These are phyloP conservation scores for Suillus clintonianus DNA, from an alignment of 768 basidiomycete genomes.

Conservation along the genomic window DNA sequence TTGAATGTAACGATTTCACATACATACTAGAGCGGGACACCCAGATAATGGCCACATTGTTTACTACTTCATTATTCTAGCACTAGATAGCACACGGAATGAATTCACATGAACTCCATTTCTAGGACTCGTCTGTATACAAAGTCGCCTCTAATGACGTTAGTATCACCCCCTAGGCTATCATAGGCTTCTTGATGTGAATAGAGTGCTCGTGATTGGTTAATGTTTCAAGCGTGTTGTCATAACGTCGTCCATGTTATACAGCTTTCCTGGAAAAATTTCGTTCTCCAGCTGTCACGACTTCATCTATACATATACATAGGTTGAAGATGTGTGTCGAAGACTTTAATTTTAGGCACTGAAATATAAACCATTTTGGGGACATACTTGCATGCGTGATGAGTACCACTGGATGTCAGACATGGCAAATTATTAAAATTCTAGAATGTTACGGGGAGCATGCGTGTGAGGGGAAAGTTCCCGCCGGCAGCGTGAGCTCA, in stretches of 20 bases:
- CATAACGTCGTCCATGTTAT: background rate
- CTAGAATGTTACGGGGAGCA: too few species aligned
- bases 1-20: conserved; percentile 6
- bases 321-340: background rate
- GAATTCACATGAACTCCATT: background rate
- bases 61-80: conserved; percentile 9
- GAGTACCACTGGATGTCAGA: too few species aligned
- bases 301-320: too few species aligned
- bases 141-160: background rate
- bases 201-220: background rate
- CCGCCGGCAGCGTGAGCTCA: too few species aligned
- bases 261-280: background rate
- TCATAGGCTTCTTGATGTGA: background rate
- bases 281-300: background rate
- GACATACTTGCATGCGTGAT: background rate
- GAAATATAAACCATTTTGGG: background rate
- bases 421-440: too few species aligned
- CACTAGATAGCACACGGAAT: background rate
- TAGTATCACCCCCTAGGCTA: background rate
- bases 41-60: conserved; percentile 13
- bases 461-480: too few species aligned
- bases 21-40: conserved; percentile 8
- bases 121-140: background rate
- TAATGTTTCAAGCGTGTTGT: background rate
- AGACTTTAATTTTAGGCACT: background rate